phyloP scores from a whole-genome alignment of 176 grass and related monocot species.

The Eremochloa ophiuroides region DNA sequence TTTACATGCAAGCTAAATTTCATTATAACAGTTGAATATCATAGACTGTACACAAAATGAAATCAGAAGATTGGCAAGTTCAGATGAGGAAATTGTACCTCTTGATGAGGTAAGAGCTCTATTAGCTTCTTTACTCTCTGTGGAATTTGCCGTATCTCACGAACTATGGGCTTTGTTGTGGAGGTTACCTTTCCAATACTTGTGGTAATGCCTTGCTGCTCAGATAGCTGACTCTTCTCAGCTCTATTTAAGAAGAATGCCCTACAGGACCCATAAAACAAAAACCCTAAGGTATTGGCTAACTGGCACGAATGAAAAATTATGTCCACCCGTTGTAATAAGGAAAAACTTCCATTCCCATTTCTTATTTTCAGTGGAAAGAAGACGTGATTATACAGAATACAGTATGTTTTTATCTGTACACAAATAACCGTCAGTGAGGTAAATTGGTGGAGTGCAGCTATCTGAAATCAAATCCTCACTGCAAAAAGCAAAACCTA shows the following conservation, averaged over 20 bases:
- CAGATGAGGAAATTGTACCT: constrained; percentile 41
- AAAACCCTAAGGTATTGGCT: constrained; percentile 21
- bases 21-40: constrained; percentile 1
- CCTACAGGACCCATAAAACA: constrained; percentile 37
- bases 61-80: neutral
- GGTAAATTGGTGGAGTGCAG: constrained; percentile 1
- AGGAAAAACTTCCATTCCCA: neutral
- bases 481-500: neutral
- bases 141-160: constrained; percentile 62
- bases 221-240: constrained; percentile 74
- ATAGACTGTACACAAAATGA: neutral
- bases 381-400: neutral
- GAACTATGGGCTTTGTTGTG: constrained; percentile 65
- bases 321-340: neutral
- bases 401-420: neutral
- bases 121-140: constrained; percentile 83
- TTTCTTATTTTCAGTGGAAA: neutral
- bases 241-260: constrained; percentile 63
- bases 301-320: neutral
- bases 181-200: constrained; percentile 76
- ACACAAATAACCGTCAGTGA: neutral
- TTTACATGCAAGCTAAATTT: constrained; percentile 16
- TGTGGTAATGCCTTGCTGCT: constrained; percentile 65
- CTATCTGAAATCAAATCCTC: neutral
- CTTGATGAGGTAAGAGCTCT: constrained; percentile 82